Evolutionary conservation across 495 filamentous ascomycete genomes (phyloP), one percentile per base, ranked within the genome.

Genomic region (Lophiotrema nucula): DNA sequence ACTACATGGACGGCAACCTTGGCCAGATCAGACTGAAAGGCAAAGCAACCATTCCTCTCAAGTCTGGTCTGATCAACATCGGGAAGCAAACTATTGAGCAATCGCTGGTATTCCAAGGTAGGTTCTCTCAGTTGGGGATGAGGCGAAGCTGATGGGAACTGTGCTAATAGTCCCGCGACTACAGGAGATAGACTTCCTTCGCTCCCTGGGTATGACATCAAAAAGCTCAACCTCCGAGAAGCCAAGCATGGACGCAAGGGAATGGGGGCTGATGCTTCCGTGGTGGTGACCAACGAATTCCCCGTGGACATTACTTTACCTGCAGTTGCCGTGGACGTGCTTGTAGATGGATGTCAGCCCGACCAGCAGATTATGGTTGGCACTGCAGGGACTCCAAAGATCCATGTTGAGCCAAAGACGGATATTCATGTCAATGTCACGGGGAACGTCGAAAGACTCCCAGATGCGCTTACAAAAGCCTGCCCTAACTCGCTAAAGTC

Each of bases 1-100:
- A 96, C 69, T 98, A 89, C 85, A 64, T 98, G 50, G 82, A 88
- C 18, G 92, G 92, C 27, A 82, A 78, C 48, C 70, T 98, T 46
- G 79, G 80, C 1, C 73, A 76, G 46, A 69, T 97, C 27, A 80
- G 77, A 46, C 68, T 97, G 2, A 76, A 81, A 46, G 92, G 88
- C 12, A 86, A 81, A 66, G 83, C 88, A 26, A 75, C 81, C 45
- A 66, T 97, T 23, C 74, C 76, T 24, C 65, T 97, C 10, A 89
- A 86, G 71, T 86, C 89, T 25, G 92, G 93, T 2, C 74, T 93
- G 38, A 74, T 97, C 59, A 72, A 77, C 48, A 76, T 97, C 10
- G 90, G 91, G 37, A 82, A 77, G 26, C 89, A 95, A 65, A 73
- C 70, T 10, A 64, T 98, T 31, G 79, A 81, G 27, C 79, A 95